These are phyloP conservation scores for Sporothrix euskadiensis DNA, from an alignment of 2,329 filamentous ascomycete genomes.

Conservation along the genomic window DNA sequence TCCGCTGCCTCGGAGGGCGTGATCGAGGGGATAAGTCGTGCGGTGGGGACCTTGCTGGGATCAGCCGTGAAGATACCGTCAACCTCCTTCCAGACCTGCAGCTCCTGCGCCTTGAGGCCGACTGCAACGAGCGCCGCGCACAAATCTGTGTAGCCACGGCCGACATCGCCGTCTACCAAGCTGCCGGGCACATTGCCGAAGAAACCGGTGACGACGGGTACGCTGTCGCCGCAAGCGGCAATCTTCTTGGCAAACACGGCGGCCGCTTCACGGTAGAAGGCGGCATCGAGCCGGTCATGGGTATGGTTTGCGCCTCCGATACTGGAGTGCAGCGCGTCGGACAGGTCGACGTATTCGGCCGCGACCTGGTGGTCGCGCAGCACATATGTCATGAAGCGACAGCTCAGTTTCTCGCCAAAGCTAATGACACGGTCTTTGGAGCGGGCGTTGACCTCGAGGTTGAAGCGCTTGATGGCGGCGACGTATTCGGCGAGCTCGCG, in stretches of 20 bases:
- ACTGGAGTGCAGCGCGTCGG: conserved; percentile 46
- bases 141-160: conserved; percentile 93
- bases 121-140: conserved; percentile 92
- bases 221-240: conserved; percentile 62
- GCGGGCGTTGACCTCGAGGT: conserved; percentile 73
- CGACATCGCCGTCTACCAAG: conserved; percentile 76
- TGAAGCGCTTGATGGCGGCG: conserved; percentile 63
- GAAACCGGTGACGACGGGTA: conserved; percentile 80
- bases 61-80: conserved; percentile 65
- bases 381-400: conserved; percentile 83
- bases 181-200: conserved; percentile 92
- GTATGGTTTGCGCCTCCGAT: neutral
- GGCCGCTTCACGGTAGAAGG: conserved; percentile 69
- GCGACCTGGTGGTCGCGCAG: conserved; percentile 78
- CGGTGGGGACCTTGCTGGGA: conserved; percentile 86
- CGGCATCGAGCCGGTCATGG: conserved; percentile 60
- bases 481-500: conserved; percentile 75
- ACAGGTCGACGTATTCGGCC: conserved; percentile 86
- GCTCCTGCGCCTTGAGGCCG: conserved; percentile 78
- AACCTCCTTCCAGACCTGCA: conserved; percentile 99
- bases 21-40: conserved; percentile 82
- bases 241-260: conserved; percentile 64
- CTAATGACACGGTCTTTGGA: conserved; percentile 88
- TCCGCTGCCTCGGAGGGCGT: conserved; percentile 95
- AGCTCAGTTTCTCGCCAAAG: conserved; percentile 94